Evolutionary conservation across 2,329 filamentous ascomycete species (phyloP), one percentile per base, ranked within the genome.

Genomic region (Scolecobasidium constrictum): DNA sequence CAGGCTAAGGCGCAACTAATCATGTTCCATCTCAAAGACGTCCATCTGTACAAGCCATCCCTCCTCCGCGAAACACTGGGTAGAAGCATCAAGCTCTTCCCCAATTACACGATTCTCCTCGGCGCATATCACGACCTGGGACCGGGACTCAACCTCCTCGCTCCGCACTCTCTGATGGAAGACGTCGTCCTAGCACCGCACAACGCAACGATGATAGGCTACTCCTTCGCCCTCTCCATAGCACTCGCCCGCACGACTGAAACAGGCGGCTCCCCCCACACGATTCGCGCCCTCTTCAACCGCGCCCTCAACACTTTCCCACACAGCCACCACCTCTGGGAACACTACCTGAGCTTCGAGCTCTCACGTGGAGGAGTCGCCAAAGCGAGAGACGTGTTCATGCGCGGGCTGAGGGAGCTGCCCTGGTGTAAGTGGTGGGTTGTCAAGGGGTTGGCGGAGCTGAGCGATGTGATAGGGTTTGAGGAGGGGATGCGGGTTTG

Each of bases 31-130:
- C 68, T 79, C 31, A 71, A 67, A 2, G 69, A 71, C 47, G 74
- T 63, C 41, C 76, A 75, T 3, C 72, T 81, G 3, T 86, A 83
- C 60, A 79, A 80, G 41, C 81, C 85, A 4, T 65, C 69, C 0
- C 69, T 78, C 15, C 59, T 93, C 23, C 78, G 83, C 35, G 61
- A 71, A 5, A 65, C 79, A 11, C 63, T 94, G 1, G 61, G 66
- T 4, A 62, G 67, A 2, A 83, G 81, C 47, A 66, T 92, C 17
- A 52, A 53, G 0, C 56, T 64, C 5, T 94, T 87, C 56, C 86
- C 87, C 0, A 67, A 69, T 38, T 95, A 94, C 62, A 83, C 78
- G 2, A 69, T 86, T 4, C 81, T 95, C 47, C 69, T 93, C 1
- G 68, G 73, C 1, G 63, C 92, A 0, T 82, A 82, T 49, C 73